Percentiles rank a stretch among this genome's conserved stretches.
phyloP scores from a whole-genome alignment of 73 alveolate genomes.

The Paramecium caudatum region DNA sequence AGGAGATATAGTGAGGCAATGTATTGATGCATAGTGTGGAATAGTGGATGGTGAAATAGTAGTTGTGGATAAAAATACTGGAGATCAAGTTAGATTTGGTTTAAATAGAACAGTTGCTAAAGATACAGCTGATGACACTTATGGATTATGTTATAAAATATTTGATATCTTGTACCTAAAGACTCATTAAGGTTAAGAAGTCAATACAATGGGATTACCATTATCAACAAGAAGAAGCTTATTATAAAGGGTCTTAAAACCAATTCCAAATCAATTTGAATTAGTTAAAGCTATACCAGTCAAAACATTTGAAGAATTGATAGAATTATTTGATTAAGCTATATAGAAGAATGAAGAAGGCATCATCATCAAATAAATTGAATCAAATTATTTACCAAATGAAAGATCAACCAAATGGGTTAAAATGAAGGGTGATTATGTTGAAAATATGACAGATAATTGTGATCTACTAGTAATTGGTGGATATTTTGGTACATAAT shows the following conservation, averaged over 20 bases:
- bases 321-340: constrained; percentile 89
- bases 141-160: constrained; percentile 90
- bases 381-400: constrained; percentile 93
- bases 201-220: constrained; percentile 88
- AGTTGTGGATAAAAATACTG: constrained; percentile 88
- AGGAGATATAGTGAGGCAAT: constrained; percentile 82
- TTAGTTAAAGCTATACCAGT: constrained; percentile 86
- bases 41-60: constrained; percentile 98
- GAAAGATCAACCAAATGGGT: constrained; percentile 95
- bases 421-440: constrained; percentile 96
- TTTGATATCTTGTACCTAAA: constrained; percentile 94
- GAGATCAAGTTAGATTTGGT: constrained; percentile 92
- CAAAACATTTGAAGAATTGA: constrained; percentile 85
- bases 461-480: constrained; percentile 96
- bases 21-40: constrained; percentile 88
- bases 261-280: constrained; percentile 90
- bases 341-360: constrained; percentile 96
- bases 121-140: constrained; percentile 89
- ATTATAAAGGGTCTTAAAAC: constrained; percentile 82
- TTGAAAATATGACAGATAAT: constrained; percentile 96
- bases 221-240: constrained; percentile 90
- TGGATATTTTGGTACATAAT: constrained; percentile 95
- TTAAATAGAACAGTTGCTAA: constrained; percentile 95
- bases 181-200: constrained; percentile 86
- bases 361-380: constrained; percentile 88